Conservation (phyloP, 441 rosid species). For the Biscutella laevigata region DNA sequence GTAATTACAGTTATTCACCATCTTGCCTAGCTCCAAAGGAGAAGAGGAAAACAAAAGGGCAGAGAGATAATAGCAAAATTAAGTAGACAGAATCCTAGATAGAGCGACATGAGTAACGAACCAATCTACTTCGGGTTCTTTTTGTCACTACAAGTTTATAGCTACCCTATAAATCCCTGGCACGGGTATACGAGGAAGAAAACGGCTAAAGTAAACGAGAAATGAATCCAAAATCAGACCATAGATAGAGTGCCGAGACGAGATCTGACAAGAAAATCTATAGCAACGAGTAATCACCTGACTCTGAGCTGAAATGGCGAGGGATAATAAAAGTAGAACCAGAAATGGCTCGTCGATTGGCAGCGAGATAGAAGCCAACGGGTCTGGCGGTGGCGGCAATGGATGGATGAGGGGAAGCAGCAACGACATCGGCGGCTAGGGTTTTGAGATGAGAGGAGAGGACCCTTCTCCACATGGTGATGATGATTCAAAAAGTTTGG, state of each 20-base stretch:
- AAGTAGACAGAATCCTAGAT: not conserved
- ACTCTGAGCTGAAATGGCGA: conserved; percentile 43
- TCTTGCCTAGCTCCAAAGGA: too few species aligned
- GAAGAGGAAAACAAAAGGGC: not conserved
- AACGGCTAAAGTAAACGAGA: not conserved
- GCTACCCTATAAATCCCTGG: not conserved
- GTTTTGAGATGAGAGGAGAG: conserved; percentile 59
- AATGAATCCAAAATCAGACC: not conserved
- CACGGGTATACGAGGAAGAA: not conserved
- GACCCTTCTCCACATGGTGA: conserved; percentile 77
- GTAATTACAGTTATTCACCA: not conserved
- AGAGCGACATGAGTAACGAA: not conserved
- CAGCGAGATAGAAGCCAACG: conserved; percentile 4
- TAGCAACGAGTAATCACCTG: conserved; percentile 35
- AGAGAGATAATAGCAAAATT: too few species aligned
- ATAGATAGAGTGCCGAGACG: not conserved
- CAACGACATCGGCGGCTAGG: conserved; percentile 44
- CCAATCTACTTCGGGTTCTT: not conserved
- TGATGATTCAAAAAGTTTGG: not conserved
- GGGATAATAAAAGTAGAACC: conserved; percentile 28
- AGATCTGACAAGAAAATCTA: conserved; percentile 13
- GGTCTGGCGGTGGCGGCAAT: conserved; percentile 19
- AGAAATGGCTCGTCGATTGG: conserved; percentile 27
- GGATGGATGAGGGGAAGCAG: conserved; percentile 29
- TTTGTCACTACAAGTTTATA: not conserved